These are phyloP conservation scores for Hansenula lynferdii DNA, from an alignment of 1,139 yeast genomes.

Conservation along the genomic window DNA sequence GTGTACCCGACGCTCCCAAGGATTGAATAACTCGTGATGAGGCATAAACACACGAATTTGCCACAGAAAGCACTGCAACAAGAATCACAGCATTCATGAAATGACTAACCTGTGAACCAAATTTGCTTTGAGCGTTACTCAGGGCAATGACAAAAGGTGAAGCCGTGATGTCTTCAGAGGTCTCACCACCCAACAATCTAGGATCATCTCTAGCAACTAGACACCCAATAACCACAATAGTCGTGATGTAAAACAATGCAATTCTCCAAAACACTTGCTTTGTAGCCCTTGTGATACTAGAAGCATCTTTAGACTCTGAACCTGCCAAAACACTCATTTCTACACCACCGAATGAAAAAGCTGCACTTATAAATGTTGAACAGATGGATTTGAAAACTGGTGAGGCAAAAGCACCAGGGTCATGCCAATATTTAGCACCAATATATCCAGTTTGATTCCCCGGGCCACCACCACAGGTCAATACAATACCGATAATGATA, in stretches of 20 bases:
- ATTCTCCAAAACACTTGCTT: constrained; percentile 64
- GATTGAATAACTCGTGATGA: constrained; percentile 59
- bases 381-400: constrained; percentile 60
- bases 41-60: constrained; percentile 57
- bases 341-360: constrained; percentile 74
- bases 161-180: constrained; percentile 36
- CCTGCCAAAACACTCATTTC: constrained; percentile 71
- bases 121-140: constrained; percentile 29
- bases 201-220: constrained; percentile 48
- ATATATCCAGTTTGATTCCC: constrained; percentile 42
- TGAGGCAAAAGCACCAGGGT: constrained; percentile 54
- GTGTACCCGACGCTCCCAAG: constrained; percentile 52
- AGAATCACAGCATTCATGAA: constrained; percentile 53
- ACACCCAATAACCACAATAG: constrained; percentile 55
- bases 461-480: constrained; percentile 56
- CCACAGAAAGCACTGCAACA: constrained; percentile 57
- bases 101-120: constrained; percentile 44
- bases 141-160: constrained; percentile 57
- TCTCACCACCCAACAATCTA: constrained; percentile 38
- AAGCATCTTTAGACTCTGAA: constrained; percentile 72
- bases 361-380: constrained; percentile 61
- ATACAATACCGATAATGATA: constrained; percentile 59
- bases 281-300: constrained; percentile 65
- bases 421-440: constrained; percentile 66
- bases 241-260: constrained; percentile 64